Conservation (phyloP, 805 yeast genomes). For the Starmerella geochares region DNA sequence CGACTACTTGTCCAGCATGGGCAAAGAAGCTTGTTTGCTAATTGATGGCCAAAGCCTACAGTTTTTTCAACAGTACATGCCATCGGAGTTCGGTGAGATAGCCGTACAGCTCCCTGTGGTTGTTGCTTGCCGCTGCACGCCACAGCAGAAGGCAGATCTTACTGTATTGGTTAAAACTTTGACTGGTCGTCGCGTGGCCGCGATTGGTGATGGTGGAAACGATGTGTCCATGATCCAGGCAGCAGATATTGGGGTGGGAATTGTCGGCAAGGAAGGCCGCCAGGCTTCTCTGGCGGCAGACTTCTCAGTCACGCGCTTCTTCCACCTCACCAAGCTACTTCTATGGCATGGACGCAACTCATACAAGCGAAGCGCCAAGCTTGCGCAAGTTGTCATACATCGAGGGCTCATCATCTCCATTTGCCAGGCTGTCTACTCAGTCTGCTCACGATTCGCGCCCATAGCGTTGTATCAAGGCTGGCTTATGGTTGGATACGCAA, state of each 20-base stretch:
- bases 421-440: constrained; percentile 87
- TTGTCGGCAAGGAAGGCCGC: constrained; percentile 96
- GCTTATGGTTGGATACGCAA: constrained; percentile 97
- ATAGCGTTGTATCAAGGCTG: constrained; percentile 91
- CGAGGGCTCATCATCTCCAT: constrained; percentile 89
- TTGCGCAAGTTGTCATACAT: constrained; percentile 92
- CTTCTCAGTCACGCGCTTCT: constrained; percentile 85
- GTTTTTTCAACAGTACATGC: constrained; percentile 51
- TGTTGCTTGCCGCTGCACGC: constrained; percentile 97
- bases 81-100: constrained; percentile 53
- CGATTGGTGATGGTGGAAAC: constrained; percentile 99
- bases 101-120: constrained; percentile 81
- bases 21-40: constrained; percentile 60
- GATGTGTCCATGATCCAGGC: constrained; percentile 98
- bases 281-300: constrained; percentile 98
- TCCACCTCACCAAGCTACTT: constrained; percentile 71
- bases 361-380: constrained; percentile 87
- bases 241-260: constrained; percentile 98
- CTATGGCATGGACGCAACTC: constrained; percentile 98
- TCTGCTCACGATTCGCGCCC: constrained; percentile 82
- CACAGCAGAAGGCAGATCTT: constrained; percentile 96
- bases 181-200: constrained; percentile 86
- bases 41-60: constrained; percentile 91
- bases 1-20: constrained; percentile 52
- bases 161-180: constrained; percentile 65